Base-by-base conservation (phyloP, 208 protist species). In the Entamoeba dispar region DNA sequence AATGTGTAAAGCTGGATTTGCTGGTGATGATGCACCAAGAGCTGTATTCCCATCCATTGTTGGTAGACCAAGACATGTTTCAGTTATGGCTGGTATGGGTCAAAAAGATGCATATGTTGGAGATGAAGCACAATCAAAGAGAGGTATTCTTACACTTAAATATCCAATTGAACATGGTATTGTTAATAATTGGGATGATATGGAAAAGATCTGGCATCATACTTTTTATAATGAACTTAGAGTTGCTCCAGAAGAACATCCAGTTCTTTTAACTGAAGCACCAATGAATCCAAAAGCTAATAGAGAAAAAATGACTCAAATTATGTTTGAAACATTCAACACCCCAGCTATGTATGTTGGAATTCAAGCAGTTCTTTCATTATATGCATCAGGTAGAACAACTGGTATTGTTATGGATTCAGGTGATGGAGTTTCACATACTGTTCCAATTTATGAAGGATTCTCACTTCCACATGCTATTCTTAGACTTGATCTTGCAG, bases 41-140 rank as follows among this genome's bases (percentile, higher is more conserved):
- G 96, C 97, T 93, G 97, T 99, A 8, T 98, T 99, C 95, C 98
- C 98, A 12, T 97, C 97, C 5, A 97, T 99, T 91, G 96, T 99
- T 93, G 98, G 98, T 38, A 96, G 97, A 57, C 97, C 98, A 57
- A 97, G 98, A 92, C 97, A 98, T 94, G 93, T 94, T 49, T 61
- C 27, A 43, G 93, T 92, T 19, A 91, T 95, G 61, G 2, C 31
- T 49, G 92, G 94, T 55, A 57, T 91, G 17, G 14, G 17, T 47
- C 27, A n/a, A 22, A 94, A 94, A 3, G 51, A 94, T 22, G 3
- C 27, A 2, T 95, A 92, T 55, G 55, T 95, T 86, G 94, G 94
- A 52, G 94, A 95, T 51, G 92, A 94, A 34, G 94, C 94, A 34
- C 93, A 92, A 51, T 19, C 91, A 5, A 91, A 93, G 5, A 14